Percentiles rank a stretch among this genome's conserved stretches.
Evolutionary conservation across 192 early-diverging fungal species (phyloP).

Genomic region (Backusella morwellensis): DNA sequence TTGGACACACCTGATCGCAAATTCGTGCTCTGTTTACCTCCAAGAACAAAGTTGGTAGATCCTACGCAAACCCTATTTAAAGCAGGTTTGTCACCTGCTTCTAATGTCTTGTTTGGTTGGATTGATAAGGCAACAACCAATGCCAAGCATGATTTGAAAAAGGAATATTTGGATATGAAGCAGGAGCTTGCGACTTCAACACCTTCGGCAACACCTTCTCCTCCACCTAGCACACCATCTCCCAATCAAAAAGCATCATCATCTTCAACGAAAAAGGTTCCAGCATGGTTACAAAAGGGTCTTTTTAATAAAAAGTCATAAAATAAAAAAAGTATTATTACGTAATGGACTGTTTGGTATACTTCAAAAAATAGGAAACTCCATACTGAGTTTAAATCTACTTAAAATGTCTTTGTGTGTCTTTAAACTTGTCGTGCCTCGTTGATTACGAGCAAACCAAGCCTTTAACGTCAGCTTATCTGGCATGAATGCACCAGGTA

Average conservation of each 20-base stretch:
- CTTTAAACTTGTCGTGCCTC: no score
- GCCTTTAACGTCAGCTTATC: no score
- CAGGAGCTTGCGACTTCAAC: not conserved
- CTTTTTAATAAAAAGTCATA: conserved; percentile 26
- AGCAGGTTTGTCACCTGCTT: conserved; percentile 53
- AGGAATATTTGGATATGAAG: conserved; percentile 18
- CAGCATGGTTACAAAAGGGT: conserved; percentile 32
- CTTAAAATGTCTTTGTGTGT: no score
- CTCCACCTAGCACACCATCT: not conserved
- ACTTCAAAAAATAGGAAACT: no score
- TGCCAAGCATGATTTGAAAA: not conserved
- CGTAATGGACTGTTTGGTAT: not conserved
- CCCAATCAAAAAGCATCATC: not conserved
- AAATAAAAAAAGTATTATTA: not conserved
- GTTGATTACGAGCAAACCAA: no score
- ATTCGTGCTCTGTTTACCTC: conserved; percentile 46
- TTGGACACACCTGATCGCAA: conserved; percentile 34
- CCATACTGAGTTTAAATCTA: no score
- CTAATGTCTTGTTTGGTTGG: conserved; percentile 53
- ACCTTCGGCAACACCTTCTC: not conserved
- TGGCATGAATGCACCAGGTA: no score
- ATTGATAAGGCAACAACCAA: conserved; percentile 19
- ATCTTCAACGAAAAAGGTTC: not conserved
- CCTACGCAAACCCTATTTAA: conserved; percentile 43
- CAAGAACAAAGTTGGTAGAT: conserved; percentile 50